Evolutionary conservation across 148 eudicot species (phyloP).

Genomic region (Arctostaphylos glauca): DNA sequence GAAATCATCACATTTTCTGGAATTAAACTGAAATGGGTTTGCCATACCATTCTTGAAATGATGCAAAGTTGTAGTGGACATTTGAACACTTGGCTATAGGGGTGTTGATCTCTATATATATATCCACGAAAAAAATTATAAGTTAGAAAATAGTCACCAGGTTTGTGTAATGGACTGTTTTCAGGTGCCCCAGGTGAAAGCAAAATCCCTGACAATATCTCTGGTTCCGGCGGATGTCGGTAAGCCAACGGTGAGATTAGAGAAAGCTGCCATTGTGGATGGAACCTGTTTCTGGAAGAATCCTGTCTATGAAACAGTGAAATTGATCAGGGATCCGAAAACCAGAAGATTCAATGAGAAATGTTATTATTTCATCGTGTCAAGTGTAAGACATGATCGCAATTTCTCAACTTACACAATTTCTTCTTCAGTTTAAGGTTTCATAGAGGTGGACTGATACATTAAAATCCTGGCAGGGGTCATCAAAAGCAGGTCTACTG

Average conservation of each 20-base stretch:
- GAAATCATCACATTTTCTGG: not conserved
- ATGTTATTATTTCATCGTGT: conserved; percentile 62
- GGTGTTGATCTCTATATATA: not conserved
- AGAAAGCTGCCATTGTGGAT: conserved; percentile 62
- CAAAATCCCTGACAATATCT: conserved; percentile 60
- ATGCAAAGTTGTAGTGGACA: not conserved
- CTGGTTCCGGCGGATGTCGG: conserved; percentile 81
- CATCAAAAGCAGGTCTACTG: conserved; percentile 68
- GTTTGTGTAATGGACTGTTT: conserved; percentile 11
- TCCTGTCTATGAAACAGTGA: conserved; percentile 83
- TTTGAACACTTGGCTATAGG: not conserved
- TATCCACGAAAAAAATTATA: not conserved
- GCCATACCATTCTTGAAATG: not conserved
- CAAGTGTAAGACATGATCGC: conserved; percentile 49
- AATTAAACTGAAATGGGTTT: not conserved
- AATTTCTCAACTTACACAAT: not conserved
- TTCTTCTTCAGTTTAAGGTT: not conserved
- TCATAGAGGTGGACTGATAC: not conserved
- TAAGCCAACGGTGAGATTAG: conserved; percentile 74
- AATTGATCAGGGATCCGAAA: conserved; percentile 63
- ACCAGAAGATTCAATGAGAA: conserved; percentile 70
- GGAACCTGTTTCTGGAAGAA: conserved; percentile 86
- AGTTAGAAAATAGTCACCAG: conserved; percentile 9
- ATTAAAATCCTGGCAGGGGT: conserved; percentile 52
- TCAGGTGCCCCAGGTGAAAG: conserved; percentile 70